A percentile compares a stretch with the other conserved stretches of the same genome.
Conservation (phyloP, 345 rosid species). For the Kandelia obovata region DNA sequence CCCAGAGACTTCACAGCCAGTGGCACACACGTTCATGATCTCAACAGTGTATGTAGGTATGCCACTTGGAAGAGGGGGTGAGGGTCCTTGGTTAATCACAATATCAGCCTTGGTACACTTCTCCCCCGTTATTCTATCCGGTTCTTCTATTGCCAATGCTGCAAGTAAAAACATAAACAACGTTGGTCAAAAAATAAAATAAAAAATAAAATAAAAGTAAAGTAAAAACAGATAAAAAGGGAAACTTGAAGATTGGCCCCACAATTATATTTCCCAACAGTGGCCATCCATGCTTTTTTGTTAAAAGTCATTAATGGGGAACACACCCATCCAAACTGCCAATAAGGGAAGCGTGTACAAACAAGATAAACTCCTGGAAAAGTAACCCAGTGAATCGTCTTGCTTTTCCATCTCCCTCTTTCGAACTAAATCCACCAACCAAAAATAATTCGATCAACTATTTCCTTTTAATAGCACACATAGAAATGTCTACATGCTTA, state of each 20-base stretch:
- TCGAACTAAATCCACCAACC: conserved; percentile 1
- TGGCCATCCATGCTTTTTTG: conserved; percentile 2
- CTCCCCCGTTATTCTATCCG: conserved; percentile 53
- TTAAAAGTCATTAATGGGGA: conserved; percentile 3
- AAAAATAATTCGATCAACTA: conserved; percentile 4
- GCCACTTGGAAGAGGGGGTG: conserved; percentile 64
- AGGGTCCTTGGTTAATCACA: conserved; percentile 63
- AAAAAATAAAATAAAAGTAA: too few species aligned
- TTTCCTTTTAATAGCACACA: neutral
- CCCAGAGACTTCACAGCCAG: conserved; percentile 63
- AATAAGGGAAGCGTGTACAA: conserved; percentile 20
- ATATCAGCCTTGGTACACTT: conserved; percentile 58
- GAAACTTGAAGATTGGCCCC: neutral
- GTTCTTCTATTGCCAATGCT: conserved; percentile 35
- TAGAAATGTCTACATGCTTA: too few species aligned
- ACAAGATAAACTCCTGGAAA: conserved; percentile 28
- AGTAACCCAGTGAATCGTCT: neutral
- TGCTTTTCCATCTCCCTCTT: conserved; percentile 11
- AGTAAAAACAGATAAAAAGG: neutral
- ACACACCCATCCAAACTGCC: conserved; percentile 14
- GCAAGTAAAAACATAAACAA: conserved; percentile 10
- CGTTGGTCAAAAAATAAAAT: neutral
- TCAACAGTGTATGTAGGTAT: conserved; percentile 78
- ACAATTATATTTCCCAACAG: conserved; percentile 5
- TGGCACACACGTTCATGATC: conserved; percentile 57